Evolutionary conservation across 2,329 filamentous ascomycete genomes (phyloP).

Genomic region (Claviceps sp.): DNA sequence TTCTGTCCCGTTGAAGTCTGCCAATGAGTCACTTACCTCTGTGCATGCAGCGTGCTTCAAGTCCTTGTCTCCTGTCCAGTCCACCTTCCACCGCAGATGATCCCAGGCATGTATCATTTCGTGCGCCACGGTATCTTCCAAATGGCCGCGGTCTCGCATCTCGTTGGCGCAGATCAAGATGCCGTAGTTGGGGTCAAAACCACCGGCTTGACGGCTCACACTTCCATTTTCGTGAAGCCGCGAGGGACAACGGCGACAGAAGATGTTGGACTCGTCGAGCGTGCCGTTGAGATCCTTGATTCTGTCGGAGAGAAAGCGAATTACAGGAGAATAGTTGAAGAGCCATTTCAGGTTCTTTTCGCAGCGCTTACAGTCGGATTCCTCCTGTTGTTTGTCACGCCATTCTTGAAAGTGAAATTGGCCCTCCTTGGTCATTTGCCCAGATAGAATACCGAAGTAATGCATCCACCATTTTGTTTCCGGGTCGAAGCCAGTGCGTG

Average conservation of each 20-base stretch:
- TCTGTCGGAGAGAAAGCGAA: constrained; percentile 77
- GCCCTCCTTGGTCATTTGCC: constrained; percentile 55
- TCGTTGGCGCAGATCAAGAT: constrained; percentile 91
- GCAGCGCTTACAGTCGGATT: constrained; percentile 65
- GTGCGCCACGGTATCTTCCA: constrained; percentile 90
- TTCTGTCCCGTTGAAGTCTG: background rate
- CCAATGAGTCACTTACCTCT: constrained; percentile 46
- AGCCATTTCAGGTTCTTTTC: constrained; percentile 75
- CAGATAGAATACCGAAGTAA: constrained; percentile 72
- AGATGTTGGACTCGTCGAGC: constrained; percentile 61
- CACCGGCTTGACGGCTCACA: constrained; percentile 56
- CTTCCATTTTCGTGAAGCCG: constrained; percentile 42
- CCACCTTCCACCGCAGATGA: constrained; percentile 79
- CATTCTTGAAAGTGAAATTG: constrained; percentile 64
- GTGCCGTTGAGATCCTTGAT: constrained; percentile 66
- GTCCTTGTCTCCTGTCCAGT: constrained; percentile 57
- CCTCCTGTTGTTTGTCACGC: constrained; percentile 63
- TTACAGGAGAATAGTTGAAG: constrained; percentile 69
- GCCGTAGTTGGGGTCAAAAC: constrained; percentile 75
- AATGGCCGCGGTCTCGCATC: constrained; percentile 61
- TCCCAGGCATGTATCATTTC: constrained; percentile 99
- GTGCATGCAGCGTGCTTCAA: constrained; percentile 86
- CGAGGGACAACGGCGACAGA: constrained; percentile 65
- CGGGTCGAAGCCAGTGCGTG: constrained; percentile 50
- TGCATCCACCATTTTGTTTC: constrained; percentile 58